These are phyloP conservation scores for Ceraceosorus bombacis DNA, from an alignment of 1,284 basidiomycete genomes.

Conservation along the genomic window DNA sequence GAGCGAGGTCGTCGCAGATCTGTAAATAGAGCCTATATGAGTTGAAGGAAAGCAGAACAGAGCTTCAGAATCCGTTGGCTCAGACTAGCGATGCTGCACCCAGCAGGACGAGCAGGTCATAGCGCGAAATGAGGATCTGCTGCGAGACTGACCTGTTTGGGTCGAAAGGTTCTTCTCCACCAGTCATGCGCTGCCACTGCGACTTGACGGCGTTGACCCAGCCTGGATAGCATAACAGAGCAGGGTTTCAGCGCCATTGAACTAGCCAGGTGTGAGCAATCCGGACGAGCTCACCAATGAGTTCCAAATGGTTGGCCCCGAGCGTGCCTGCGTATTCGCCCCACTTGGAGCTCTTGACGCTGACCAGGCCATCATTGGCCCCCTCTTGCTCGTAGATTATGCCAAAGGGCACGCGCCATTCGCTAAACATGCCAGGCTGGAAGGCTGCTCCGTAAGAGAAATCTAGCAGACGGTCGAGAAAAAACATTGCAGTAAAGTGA, in stretches of 20 bases:
- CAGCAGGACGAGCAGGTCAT: no score
- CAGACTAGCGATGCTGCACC: no score
- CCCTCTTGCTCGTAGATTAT: constrained; percentile 73
- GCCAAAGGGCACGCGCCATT: constrained; percentile 63
- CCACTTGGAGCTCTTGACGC: constrained; percentile 74
- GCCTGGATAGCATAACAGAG: constrained; percentile 1
- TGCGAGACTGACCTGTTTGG: constrained; percentile 1
- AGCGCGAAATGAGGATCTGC: not conserved
- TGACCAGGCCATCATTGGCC: constrained; percentile 77
- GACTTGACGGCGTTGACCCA: constrained; percentile 2
- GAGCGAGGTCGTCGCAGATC: constrained; percentile 16
- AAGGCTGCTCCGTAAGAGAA: constrained; percentile 89
- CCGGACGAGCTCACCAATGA: constrained; percentile 51
- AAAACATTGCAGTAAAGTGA: no score
- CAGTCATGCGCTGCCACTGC: not conserved
- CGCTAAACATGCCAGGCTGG: constrained; percentile 54
- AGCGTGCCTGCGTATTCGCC: constrained; percentile 63
- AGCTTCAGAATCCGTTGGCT: no score
- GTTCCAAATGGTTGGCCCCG: constrained; percentile 83
- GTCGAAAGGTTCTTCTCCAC: constrained; percentile 10
- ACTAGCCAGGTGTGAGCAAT: constrained; percentile 16
- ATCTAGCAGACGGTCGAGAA: constrained; percentile 70
- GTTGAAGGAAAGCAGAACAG: no score
- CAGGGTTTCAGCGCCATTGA: no score
- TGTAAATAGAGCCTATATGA: constrained; percentile 6